A percentile compares a stretch with the other conserved stretches of the same genome.
Evolutionary conservation across 768 basidiomycete species (phyloP).

Genomic region (Gloeopeniophorella convolvens): DNA sequence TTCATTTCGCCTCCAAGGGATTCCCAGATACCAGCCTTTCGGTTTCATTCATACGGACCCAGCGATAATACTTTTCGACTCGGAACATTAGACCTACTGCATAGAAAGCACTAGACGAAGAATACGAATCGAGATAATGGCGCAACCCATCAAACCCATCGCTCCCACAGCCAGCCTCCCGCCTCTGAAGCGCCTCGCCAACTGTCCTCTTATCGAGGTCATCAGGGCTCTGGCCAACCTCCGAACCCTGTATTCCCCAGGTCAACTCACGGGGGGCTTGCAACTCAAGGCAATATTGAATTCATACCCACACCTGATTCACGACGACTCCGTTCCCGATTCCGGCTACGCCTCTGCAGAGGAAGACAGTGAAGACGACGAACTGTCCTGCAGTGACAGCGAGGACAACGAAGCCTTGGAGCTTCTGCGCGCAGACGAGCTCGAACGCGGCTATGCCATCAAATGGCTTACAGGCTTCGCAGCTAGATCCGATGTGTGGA

Average conservation of each 20-base stretch:
- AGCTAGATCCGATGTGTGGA: constrained; percentile 52
- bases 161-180: constrained; percentile 53
- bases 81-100: constrained; percentile 2
- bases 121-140: constrained; percentile 5
- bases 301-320: constrained; percentile 24
- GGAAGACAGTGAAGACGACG: constrained; percentile 25
- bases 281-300: not conserved
- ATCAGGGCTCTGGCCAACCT: constrained; percentile 39
- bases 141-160: constrained; percentile 14
- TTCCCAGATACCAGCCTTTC: not conserved
- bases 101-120: constrained; percentile 13
- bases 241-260: constrained; percentile 46
- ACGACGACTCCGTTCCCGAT: constrained; percentile 48
- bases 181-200: constrained; percentile 39
- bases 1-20: not conserved
- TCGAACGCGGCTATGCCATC: constrained; percentile 63
- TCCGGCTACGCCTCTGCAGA: constrained; percentile 72
- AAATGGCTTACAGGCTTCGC: constrained; percentile 72
- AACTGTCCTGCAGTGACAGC: constrained; percentile 6
- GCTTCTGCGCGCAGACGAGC: constrained; percentile 50
- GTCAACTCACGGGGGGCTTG: constrained; percentile 25
- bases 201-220: constrained; percentile 34
- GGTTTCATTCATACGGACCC: not conserved
- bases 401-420: constrained; percentile 32
- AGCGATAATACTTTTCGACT: not conserved